Conservation (phyloP, 768 basidiomycete genomes). For the Boletus patriciae region DNA sequence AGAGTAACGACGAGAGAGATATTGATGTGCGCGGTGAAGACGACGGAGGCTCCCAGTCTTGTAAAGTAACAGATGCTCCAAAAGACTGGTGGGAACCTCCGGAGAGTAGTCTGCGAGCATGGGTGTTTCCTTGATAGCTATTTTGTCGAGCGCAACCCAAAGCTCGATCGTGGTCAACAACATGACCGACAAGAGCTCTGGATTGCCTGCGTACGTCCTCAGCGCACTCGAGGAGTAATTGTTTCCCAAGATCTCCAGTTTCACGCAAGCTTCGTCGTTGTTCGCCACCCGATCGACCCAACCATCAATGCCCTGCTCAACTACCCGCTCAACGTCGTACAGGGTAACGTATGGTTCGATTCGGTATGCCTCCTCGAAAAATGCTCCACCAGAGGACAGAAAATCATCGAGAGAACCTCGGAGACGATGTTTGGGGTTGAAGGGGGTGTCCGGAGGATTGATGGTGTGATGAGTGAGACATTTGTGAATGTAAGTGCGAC, state of each 20-base stretch:
- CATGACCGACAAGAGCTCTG: constrained; percentile 44
- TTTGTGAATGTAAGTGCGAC: constrained; percentile 29
- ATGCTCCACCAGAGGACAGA: constrained; percentile 8
- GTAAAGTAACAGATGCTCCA: constrained; percentile 32
- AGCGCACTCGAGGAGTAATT: constrained; percentile 30
- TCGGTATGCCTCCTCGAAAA: constrained; percentile 9
- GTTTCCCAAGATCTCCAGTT: constrained; percentile 25
- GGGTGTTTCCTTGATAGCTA: constrained; percentile 20
- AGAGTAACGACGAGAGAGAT: constrained; percentile 36
- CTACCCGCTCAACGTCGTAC: constrained; percentile 39
- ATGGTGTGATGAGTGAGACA: constrained; percentile 8
- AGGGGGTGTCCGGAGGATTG: background rate
- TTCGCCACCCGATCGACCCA: constrained; percentile 32
- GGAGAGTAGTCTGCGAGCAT: constrained; percentile 35
- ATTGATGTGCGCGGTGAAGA: constrained; percentile 25
- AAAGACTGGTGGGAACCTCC: constrained; percentile 28
- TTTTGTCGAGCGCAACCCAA: constrained; percentile 38
- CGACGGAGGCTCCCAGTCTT: constrained; percentile 30
- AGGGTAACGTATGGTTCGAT: constrained; percentile 23
- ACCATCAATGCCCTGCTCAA: constrained; percentile 31
- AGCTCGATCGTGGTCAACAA: constrained; percentile 40
- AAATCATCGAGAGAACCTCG: constrained; percentile 22
- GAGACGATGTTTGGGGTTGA: constrained; percentile 1
- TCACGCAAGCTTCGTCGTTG: constrained; percentile 12
- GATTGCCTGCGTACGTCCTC: constrained; percentile 31